Percentiles rank a stretch among this genome's conserved stretches.
phyloP scores from a whole-genome alignment of 2,329 filamentous ascomycete genomes.

The Claviceps humidiphila region DNA sequence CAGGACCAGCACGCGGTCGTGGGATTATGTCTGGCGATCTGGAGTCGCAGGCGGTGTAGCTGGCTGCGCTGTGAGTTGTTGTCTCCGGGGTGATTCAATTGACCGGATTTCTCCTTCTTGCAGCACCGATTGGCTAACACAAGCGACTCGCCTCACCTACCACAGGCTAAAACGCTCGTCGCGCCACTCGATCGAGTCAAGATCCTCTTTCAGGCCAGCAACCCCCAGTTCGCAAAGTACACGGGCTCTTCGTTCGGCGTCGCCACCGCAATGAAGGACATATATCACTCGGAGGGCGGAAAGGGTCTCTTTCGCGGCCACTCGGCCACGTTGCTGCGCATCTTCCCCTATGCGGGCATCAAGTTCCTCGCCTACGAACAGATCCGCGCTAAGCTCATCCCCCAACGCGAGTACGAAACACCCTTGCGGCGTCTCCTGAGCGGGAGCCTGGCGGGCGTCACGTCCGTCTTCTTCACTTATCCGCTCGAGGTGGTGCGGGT shows the following conservation, averaged over 20 bases:
- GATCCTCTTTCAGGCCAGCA: conserved; percentile 93
- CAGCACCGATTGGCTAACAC: not conserved
- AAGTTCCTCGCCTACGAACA: conserved; percentile 98
- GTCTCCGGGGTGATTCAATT: not conserved
- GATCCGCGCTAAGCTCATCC: conserved; percentile 69
- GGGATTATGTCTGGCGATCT: conserved; percentile 73
- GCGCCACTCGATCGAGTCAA: conserved; percentile 95
- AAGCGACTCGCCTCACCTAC: not conserved
- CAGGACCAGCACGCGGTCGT: conserved; percentile 45
- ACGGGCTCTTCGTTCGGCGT: conserved; percentile 79
- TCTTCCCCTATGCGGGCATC: conserved; percentile 95
- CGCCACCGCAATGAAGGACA: conserved; percentile 68
- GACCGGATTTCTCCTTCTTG: too few relatives aligned
- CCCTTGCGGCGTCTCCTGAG: conserved; percentile 60
- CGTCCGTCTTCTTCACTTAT: conserved; percentile 92
- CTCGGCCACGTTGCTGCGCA: conserved; percentile 82
- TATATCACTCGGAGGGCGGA: conserved; percentile 61
- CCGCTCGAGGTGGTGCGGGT: conserved; percentile 88
- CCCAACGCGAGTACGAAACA: conserved; percentile 61
- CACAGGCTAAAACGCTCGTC: conserved; percentile 83
- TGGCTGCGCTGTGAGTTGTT: conserved; percentile 66
- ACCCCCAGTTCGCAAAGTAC: conserved; percentile 88
- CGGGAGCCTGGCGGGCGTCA: conserved; percentile 67
- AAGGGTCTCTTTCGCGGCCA: conserved; percentile 82
- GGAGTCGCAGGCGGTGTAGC: conserved; percentile 81